These are phyloP conservation scores for Stemphylium beticola DNA, from an alignment of 2,329 filamentous ascomycete genomes.

Conservation along the genomic window DNA sequence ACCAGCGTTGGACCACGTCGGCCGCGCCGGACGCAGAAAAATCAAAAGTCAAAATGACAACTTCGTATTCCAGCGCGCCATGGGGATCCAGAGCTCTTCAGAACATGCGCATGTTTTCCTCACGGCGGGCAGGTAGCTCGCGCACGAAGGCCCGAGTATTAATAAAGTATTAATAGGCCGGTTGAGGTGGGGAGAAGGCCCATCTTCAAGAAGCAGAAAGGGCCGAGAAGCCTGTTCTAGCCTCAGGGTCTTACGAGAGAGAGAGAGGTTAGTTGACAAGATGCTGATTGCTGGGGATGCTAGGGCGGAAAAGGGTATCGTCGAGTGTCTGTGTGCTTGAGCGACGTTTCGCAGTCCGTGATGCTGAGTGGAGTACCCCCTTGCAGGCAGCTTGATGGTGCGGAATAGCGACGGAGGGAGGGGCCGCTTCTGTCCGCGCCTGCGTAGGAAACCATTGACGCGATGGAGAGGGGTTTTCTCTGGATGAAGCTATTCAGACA, in stretches of 20 bases:
- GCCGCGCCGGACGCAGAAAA: too few relatives aligned
- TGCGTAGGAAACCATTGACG: background rate
- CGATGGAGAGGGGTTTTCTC: too few relatives aligned
- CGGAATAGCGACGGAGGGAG: background rate
- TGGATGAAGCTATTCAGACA: too few relatives aligned
- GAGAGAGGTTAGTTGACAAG: background rate
- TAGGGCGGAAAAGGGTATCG: slow-evolving; percentile 8
- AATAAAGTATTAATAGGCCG: background rate
- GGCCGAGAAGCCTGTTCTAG: background rate
- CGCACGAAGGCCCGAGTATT: background rate
- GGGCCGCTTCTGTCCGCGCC: background rate
- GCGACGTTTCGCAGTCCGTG: slow-evolving; percentile 16
- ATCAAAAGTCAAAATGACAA: too few relatives aligned
- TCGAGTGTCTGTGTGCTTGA: slow-evolving; percentile 9
- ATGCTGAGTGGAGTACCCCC: slow-evolving; percentile 5
- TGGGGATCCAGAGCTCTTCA: background rate
- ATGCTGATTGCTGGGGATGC: background rate
- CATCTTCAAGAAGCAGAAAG: background rate
- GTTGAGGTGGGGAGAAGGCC: background rate
- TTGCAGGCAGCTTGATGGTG: background rate
- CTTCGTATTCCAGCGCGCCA: background rate
- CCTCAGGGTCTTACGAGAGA: background rate
- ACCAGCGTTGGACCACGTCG: background rate
- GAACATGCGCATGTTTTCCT: background rate
- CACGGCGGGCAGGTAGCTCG: background rate